Evolutionary conservation across 2,329 filamentous ascomycete genomes (phyloP).

Genomic region (Cordyceps cateniannulata): DNA sequence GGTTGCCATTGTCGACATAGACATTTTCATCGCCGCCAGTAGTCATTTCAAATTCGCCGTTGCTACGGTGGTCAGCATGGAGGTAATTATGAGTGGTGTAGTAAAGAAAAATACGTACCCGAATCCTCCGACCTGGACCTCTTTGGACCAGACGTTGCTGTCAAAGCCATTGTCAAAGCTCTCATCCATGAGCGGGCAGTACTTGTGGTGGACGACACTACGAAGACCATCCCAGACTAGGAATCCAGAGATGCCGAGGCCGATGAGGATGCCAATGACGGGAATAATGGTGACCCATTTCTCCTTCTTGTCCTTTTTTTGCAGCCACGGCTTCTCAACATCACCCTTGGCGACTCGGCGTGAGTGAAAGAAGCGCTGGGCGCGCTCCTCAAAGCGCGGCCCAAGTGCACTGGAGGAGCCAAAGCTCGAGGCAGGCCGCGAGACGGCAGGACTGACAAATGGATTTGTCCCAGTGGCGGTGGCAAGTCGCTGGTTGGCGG

Average conservation of each 20-base stretch:
- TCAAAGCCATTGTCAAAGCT: conserved; percentile 54
- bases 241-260: conserved; percentile 61
- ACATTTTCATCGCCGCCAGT: conserved; percentile 68
- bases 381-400: conserved; percentile 29
- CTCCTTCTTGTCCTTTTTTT: conserved; percentile 68
- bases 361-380: conserved; percentile 63
- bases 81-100: background rate
- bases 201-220: conserved; percentile 67
- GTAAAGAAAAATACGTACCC: conserved; percentile 49
- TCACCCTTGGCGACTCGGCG: conserved; percentile 65
- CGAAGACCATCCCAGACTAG: conserved; percentile 69
- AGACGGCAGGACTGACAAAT: conserved; percentile 38
- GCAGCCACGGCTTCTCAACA: conserved; percentile 69
- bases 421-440: conserved; percentile 42
- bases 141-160: conserved; percentile 61
- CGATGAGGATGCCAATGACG: conserved; percentile 62
- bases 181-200: conserved; percentile 62
- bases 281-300: conserved; percentile 84
- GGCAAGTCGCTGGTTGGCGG: conserved; percentile 26
- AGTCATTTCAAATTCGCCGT: conserved; percentile 75
- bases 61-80: conserved; percentile 39
- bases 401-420: conserved; percentile 36
- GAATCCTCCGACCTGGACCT: conserved; percentile 68
- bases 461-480: conserved; percentile 30
- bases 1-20: conserved; percentile 60